These are phyloP conservation scores for Cetradonia linearis DNA, from an alignment of 495 filamentous ascomycete species.

Conservation along the genomic window DNA sequence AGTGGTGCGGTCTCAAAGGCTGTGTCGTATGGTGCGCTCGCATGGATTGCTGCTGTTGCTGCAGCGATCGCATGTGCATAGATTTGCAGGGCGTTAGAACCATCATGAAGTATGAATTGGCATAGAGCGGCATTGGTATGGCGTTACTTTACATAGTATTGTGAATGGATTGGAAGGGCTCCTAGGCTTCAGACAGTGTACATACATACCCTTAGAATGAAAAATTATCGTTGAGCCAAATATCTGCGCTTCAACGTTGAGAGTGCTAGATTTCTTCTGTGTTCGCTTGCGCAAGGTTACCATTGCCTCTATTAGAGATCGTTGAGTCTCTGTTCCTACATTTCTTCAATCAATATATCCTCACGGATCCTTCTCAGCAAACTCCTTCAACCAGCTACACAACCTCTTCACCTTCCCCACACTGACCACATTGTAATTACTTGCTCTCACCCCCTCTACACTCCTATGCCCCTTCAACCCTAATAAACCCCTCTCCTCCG, in stretches of 20 bases:
- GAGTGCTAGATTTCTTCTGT: background rate
- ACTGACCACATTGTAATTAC: conserved; percentile 31
- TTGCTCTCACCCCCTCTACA: conserved; percentile 50
- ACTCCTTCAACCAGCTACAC: background rate
- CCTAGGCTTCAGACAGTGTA: background rate
- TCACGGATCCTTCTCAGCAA: background rate
- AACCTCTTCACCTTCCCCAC: background rate
- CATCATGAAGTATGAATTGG: conserved; percentile 3
- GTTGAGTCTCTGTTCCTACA: background rate
- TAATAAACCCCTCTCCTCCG: conserved; percentile 48
- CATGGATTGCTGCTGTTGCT: conserved; percentile 4
- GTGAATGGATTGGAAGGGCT: background rate
- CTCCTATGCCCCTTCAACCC: conserved; percentile 59
- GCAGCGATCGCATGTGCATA: conserved; percentile 7
- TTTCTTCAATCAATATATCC: too few relatives aligned
- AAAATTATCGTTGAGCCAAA: background rate
- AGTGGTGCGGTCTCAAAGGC: background rate
- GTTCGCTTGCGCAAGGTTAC: background rate
- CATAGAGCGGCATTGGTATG: conserved; percentile 3
- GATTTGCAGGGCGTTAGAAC: background rate
- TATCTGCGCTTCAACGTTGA: background rate
- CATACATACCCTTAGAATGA: conserved; percentile 8
- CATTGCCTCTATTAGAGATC: background rate
- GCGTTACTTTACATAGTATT: background rate
- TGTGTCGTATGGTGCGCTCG: conserved; percentile 3